Conservation (phyloP, 2,329 filamentous ascomycete genomes). For the Raffaelea deltoideospora region DNA sequence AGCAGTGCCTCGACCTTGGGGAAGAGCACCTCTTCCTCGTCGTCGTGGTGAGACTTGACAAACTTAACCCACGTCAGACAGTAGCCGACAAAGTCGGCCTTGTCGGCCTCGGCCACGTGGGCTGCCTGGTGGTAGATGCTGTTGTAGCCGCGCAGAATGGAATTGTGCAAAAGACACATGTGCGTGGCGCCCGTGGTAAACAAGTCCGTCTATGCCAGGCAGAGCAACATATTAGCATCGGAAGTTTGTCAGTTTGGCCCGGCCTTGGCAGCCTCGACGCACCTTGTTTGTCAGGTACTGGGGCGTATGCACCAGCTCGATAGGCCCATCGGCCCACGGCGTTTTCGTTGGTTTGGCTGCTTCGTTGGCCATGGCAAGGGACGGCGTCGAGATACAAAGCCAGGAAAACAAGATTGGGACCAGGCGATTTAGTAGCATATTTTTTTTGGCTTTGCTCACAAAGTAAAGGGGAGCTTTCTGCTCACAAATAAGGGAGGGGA, state of each 20-base stretch:
- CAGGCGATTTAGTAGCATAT: too few species aligned
- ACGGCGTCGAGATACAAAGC: background rate
- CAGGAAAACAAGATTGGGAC: too few species aligned
- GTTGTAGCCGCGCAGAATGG: slow-evolving; percentile 48
- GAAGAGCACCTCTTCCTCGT: slow-evolving; percentile 43
- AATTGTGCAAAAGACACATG: slow-evolving; percentile 47
- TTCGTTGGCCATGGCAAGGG: background rate
- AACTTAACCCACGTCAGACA: slow-evolving; percentile 42
- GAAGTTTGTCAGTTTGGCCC: background rate
- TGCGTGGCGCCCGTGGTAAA: slow-evolving; percentile 45
- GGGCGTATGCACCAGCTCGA: slow-evolving; percentile 38
- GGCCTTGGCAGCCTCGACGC: too few species aligned
- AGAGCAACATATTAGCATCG: background rate
- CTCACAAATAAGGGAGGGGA: too few species aligned
- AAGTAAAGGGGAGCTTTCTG: too few species aligned
- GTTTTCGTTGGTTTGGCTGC: background rate
- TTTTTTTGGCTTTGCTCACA: too few species aligned
- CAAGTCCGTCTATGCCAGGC: slow-evolving; percentile 30
- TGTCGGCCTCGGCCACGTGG: slow-evolving; percentile 29
- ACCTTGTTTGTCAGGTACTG: slow-evolving; percentile 37
- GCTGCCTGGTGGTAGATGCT: slow-evolving; percentile 45
- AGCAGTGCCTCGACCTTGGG: slow-evolving; percentile 37
- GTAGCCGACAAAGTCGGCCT: slow-evolving; percentile 42
- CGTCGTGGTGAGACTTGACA: slow-evolving; percentile 44
- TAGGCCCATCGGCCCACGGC: slow-evolving; percentile 39